These are phyloP conservation scores for Epichloe uncinata DNA, from an alignment of 2,329 filamentous ascomycete genomes.

Conservation along the genomic window DNA sequence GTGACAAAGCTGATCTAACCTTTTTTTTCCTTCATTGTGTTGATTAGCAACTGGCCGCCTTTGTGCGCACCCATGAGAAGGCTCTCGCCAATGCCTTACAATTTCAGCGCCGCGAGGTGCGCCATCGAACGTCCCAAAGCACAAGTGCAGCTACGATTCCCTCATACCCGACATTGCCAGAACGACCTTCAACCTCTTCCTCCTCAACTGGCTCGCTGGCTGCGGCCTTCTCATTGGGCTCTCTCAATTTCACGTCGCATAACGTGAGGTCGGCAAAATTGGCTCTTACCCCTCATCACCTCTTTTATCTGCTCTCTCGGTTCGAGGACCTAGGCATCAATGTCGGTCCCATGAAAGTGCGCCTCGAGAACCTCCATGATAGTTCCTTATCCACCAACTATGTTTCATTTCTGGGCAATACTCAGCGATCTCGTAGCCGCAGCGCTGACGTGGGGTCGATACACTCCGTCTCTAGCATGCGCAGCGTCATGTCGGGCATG, in stretches of 20 bases:
- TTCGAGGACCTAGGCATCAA: slow-evolving; percentile 87
- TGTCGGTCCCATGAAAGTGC: slow-evolving; percentile 92
- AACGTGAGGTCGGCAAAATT: slow-evolving; percentile 81
- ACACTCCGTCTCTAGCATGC: slow-evolving; percentile 89
- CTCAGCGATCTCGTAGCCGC: slow-evolving; percentile 62
- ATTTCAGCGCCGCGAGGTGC: slow-evolving; percentile 56
- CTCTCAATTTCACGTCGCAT: slow-evolving; percentile 73
- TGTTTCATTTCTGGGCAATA: slow-evolving; percentile 81
- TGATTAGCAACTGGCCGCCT: slow-evolving; percentile 76
- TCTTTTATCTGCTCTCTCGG: slow-evolving; percentile 89
- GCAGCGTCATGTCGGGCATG: slow-evolving; percentile 96
- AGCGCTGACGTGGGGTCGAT: slow-evolving; percentile 80
- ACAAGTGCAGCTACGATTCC: slow-evolving; percentile 43
- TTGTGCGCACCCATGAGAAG: slow-evolving; percentile 95
- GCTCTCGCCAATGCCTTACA: slow-evolving; percentile 92
- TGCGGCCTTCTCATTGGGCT: slow-evolving; percentile 73
- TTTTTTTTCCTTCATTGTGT: background rate
- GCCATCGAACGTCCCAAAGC: slow-evolving; percentile 56
- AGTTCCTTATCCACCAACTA: slow-evolving; percentile 80
- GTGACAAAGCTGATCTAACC: slow-evolving; percentile 15
- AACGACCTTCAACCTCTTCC: slow-evolving; percentile 50
- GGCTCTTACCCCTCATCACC: slow-evolving; percentile 85
- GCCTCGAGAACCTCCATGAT: slow-evolving; percentile 86
- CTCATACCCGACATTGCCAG: slow-evolving; percentile 43
- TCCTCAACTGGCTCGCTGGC: slow-evolving; percentile 66